These are phyloP conservation scores for Bryoglossum gracile DNA, from an alignment of 495 filamentous ascomycete genomes.

Conservation along the genomic window DNA sequence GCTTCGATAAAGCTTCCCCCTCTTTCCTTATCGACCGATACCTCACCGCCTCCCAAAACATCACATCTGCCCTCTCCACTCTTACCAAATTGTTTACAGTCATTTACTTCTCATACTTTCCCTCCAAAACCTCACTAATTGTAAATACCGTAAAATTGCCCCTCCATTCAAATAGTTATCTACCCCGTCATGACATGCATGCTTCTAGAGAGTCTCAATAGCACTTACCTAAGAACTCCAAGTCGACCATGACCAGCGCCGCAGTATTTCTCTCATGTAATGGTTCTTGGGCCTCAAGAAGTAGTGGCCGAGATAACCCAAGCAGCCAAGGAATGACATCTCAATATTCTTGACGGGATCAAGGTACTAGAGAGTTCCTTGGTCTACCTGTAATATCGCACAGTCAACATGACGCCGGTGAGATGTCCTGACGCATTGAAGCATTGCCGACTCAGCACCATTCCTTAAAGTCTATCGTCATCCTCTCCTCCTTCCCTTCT, in stretches of 20 bases:
- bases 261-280: conserved; percentile 9
- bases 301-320: conserved; percentile 10
- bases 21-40: conserved; percentile 18
- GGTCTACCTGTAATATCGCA: conserved; percentile 17
- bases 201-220: conserved; percentile 1
- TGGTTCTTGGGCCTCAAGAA: not conserved
- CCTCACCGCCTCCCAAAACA: conserved; percentile 18
- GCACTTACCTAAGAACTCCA: conserved; percentile 6
- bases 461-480: conserved; percentile 13
- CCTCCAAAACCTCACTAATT: not conserved
- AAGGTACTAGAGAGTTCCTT: not conserved
- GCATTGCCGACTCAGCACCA: conserved; percentile 19
- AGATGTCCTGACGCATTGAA: not conserved
- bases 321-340: not conserved
- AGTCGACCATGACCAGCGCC: not conserved
- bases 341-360: conserved; percentile 5
- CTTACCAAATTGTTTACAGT: conserved; percentile 20
- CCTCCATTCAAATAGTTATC: conserved; percentile 12
- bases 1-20: conserved; percentile 15
- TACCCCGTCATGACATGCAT: conserved; percentile 11
- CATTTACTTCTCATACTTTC: conserved; percentile 4
- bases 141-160: not conserved
- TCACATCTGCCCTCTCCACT: conserved; percentile 14
- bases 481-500: not conserved
- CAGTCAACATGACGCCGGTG: conserved; percentile 23